phyloP scores from a whole-genome alignment of 2,329 filamentous ascomycete genomes.

The Penicillium polonicum region DNA sequence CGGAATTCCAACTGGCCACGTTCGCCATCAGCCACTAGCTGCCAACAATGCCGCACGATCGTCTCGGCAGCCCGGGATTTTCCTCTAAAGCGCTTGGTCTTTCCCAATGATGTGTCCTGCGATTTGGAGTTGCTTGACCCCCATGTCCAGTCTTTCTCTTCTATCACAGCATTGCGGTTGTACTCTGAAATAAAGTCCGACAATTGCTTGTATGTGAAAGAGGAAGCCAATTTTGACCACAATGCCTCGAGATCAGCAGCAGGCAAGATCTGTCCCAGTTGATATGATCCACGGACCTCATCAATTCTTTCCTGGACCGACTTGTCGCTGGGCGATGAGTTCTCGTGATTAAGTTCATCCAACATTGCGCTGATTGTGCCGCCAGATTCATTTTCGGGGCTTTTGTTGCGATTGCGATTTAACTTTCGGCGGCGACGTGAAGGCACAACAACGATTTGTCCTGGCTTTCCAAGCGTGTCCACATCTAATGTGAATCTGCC shows the following conservation, averaged over 20 bases:
- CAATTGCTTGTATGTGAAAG: slow-evolving; percentile 38
- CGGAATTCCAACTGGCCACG: slow-evolving; percentile 39
- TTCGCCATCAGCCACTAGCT: slow-evolving; percentile 35
- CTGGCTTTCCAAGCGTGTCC: slow-evolving; percentile 38
- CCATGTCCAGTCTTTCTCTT: slow-evolving; percentile 23
- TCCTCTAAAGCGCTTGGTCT: slow-evolving; percentile 24
- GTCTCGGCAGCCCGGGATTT: slow-evolving; percentile 37
- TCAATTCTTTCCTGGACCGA: slow-evolving; percentile 30
- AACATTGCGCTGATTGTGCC: slow-evolving; percentile 24
- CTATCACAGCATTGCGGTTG: background rate
- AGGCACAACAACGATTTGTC: slow-evolving; percentile 38
- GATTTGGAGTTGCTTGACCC: slow-evolving; percentile 31
- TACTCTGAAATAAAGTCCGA: slow-evolving; percentile 28
- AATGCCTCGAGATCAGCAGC: slow-evolving; percentile 32
- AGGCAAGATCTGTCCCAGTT: slow-evolving; percentile 27
- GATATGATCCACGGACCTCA: slow-evolving; percentile 23
- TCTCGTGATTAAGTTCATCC: slow-evolving; percentile 27
- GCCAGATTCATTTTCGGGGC: slow-evolving; percentile 5
- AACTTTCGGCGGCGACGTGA: slow-evolving; percentile 20
- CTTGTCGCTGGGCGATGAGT: slow-evolving; percentile 9
- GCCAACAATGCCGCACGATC: slow-evolving; percentile 43
- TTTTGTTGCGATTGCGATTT: slow-evolving; percentile 2
- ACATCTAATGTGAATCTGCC: slow-evolving; percentile 31
- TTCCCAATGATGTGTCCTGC: slow-evolving; percentile 13
- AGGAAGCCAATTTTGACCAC: slow-evolving; percentile 30